Evolutionary conservation across 2,329 filamentous ascomycete species (phyloP).

Genomic region (Colletotrichum ledebouriae): DNA sequence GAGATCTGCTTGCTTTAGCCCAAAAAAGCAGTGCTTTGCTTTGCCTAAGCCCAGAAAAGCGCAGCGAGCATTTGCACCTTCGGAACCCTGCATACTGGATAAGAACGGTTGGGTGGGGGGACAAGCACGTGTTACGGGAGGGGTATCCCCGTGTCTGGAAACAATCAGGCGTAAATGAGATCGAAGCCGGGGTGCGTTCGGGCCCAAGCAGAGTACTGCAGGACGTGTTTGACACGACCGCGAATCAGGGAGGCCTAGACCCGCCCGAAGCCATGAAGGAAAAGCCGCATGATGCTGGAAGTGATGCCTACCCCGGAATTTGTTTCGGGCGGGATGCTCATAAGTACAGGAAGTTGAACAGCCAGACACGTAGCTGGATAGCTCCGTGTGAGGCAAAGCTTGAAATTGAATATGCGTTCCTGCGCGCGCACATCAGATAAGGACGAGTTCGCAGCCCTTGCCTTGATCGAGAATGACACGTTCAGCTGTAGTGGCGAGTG

Average conservation of each 20-base stretch:
- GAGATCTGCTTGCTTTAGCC: too few species aligned
- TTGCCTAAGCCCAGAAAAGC: too few species aligned
- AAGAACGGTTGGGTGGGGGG: not conserved
- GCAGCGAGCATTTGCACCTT: too few species aligned
- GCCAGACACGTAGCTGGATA: not conserved
- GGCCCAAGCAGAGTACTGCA: too few species aligned
- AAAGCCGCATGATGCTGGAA: conserved; percentile 7
- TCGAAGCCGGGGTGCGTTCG: conserved; percentile 2
- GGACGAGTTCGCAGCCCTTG: not conserved
- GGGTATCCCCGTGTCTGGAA: not conserved
- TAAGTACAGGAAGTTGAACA: too few species aligned
- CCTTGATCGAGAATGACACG: conserved; percentile 1
- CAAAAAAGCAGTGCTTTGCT: too few species aligned
- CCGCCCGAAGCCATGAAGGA: not conserved
- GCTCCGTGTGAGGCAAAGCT: not conserved
- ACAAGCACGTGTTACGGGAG: not conserved
- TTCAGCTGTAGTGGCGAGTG: not conserved
- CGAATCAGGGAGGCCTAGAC: conserved; percentile 4
- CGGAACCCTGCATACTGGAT: too few species aligned
- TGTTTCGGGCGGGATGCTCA: too few species aligned
- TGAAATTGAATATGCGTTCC: not conserved
- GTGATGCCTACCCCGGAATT: conserved; percentile 4
- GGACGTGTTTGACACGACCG: not conserved
- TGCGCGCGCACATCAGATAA: not conserved
- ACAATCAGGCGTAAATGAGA: not conserved